Evolutionary conservation across 371 early-diverging fungal species (phyloP).

Genomic region (Syncephalastrum racemosum): DNA sequence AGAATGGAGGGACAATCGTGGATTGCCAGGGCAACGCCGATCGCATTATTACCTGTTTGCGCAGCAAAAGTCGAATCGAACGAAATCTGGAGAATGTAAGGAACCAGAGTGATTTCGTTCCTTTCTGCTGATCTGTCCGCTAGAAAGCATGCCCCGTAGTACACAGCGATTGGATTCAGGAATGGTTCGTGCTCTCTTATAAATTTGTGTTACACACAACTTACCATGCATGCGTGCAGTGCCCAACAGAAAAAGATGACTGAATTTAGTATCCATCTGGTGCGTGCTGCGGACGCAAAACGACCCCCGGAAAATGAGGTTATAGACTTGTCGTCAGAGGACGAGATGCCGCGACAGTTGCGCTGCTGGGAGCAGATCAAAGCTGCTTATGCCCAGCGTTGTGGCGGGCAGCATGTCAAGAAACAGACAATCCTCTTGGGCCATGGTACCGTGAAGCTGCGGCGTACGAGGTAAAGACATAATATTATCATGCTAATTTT

Average conservation of each 20-base stretch:
- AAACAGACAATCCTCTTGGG: not conserved
- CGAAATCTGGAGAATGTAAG: slow-evolving; percentile 10
- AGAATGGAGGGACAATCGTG: slow-evolving; percentile 2
- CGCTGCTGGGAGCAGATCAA: slow-evolving; percentile 16
- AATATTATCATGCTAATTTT: too few relatives aligned
- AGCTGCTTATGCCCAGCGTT: slow-evolving; percentile 6
- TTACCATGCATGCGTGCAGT: not conserved
- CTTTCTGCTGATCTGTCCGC: not conserved
- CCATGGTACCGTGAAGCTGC: too few relatives aligned
- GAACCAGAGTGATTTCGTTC: not conserved
- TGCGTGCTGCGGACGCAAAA: slow-evolving; percentile 1
- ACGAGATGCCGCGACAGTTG: slow-evolving; percentile 15
- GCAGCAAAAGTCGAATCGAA: slow-evolving; percentile 5
- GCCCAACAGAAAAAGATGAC: not conserved
- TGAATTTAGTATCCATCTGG: not conserved
- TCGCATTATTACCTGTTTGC: slow-evolving; percentile 10
- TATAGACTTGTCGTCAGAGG: slow-evolving; percentile 11
- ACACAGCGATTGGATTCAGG: slow-evolving; percentile 10
- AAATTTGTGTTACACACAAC: not conserved
- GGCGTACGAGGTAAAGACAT: too few relatives aligned
- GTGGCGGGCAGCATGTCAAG: slow-evolving; percentile 4
- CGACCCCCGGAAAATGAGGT: not conserved
- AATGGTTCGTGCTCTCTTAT: slow-evolving; percentile 10
- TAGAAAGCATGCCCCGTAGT: slow-evolving; percentile 11
- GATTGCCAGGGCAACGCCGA: slow-evolving; percentile 6